Percentiles rank a stretch among this genome's conserved stretches.
Conservation (phyloP, 2,329 filamentous ascomycete species). For the Talaromyces rugulosus region DNA sequence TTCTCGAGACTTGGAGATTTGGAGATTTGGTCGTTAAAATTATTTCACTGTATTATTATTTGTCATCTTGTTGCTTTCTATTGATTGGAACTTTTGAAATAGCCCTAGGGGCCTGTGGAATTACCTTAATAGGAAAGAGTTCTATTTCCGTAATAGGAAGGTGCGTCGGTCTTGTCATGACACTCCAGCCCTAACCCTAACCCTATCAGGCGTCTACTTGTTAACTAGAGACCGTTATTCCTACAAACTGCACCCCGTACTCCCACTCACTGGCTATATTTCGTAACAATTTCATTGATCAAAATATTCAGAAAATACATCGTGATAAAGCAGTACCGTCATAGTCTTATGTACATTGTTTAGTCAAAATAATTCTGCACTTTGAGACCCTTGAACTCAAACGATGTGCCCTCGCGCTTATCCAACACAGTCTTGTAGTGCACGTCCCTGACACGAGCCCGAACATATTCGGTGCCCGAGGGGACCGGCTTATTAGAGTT, state of each 20-base stretch:
- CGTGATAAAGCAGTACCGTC: not conserved
- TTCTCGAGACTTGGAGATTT: too few species aligned
- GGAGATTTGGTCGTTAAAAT: not conserved
- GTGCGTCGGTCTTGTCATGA: not conserved
- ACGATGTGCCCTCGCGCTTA: constrained; percentile 41
- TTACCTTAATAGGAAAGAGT: not conserved
- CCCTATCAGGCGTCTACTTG: not conserved
- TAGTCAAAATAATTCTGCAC: constrained; percentile 34
- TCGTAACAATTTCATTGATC: not conserved
- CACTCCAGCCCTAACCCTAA: not conserved
- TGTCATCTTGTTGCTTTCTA: not conserved
- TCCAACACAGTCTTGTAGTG: constrained; percentile 44
- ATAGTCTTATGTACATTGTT: not conserved
- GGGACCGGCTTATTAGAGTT: constrained; percentile 30
- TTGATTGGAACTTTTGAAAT: not conserved
- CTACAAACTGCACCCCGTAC: not conserved
- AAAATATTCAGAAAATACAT: not conserved
- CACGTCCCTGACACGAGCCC: constrained; percentile 45
- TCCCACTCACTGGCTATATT: not conserved
- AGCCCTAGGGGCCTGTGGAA: not conserved
- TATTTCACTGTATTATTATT: not conserved
- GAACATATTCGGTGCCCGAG: constrained; percentile 44
- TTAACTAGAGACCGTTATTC: not conserved
- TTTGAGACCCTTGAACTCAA: constrained; percentile 41
- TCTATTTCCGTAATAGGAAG: not conserved